Percentiles rank a stretch among this genome's conserved stretches.
Evolutionary conservation across 2,329 filamentous ascomycete genomes (phyloP).

Genomic region (Alternaria gaisen): DNA sequence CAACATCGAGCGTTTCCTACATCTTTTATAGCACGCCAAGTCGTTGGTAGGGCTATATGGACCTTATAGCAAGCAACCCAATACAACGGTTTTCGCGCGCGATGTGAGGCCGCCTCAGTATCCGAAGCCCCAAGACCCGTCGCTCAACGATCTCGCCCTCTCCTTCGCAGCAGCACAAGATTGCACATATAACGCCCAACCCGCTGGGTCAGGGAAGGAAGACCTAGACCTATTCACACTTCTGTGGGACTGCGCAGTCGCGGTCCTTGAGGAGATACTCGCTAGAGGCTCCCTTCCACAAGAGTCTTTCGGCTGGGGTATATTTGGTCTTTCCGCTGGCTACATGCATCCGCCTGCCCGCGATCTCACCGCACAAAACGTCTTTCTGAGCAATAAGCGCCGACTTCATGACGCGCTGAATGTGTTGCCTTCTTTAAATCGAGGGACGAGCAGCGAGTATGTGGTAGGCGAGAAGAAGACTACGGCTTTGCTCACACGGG

Average conservation of each 20-base stretch:
- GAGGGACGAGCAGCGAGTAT: slow-evolving; percentile 3
- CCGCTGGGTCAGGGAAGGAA: slow-evolving; percentile 13
- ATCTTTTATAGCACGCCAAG: slow-evolving; percentile 19
- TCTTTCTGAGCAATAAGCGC: slow-evolving; percentile 20
- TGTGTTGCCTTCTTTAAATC: slow-evolving; percentile 17
- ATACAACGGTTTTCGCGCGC: slow-evolving; percentile 20
- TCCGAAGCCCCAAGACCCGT: not conserved
- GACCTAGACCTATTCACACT: slow-evolving; percentile 28
- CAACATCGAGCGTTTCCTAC: slow-evolving; percentile 18
- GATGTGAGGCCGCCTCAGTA: not conserved
- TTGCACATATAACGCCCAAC: slow-evolving; percentile 19
- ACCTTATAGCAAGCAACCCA: slow-evolving; percentile 17
- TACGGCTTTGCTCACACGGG: slow-evolving; percentile 11
- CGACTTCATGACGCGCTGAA: slow-evolving; percentile 23
- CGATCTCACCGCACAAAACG: slow-evolving; percentile 1
- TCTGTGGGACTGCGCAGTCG: slow-evolving; percentile 23
- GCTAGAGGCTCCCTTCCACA: slow-evolving; percentile 15
- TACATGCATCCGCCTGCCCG: slow-evolving; percentile 15
- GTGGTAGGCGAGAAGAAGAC: not conserved
- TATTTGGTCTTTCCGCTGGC: slow-evolving; percentile 28
- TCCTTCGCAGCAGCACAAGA: slow-evolving; percentile 34
- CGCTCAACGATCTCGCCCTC: slow-evolving; percentile 15
- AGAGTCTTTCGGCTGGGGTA: slow-evolving; percentile 31
- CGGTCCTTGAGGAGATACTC: slow-evolving; percentile 22
- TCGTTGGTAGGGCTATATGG: slow-evolving; percentile 15